These are phyloP conservation scores for Epichloe uncinata DNA, from an alignment of 2,329 filamentous ascomycete genomes.

Conservation along the genomic window DNA sequence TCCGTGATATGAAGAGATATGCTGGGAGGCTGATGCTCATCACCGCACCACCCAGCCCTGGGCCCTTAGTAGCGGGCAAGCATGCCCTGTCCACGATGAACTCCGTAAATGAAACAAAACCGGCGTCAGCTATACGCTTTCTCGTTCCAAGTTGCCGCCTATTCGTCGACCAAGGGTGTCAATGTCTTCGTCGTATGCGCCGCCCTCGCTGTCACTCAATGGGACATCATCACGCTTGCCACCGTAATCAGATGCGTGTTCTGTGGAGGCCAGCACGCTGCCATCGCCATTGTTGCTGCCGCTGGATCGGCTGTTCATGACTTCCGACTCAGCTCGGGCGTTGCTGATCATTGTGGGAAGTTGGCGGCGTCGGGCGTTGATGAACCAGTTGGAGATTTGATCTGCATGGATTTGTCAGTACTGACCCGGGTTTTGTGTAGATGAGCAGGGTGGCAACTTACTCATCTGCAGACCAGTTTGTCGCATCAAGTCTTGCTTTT, in stretches of 20 bases:
- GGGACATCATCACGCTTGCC: conserved; percentile 22
- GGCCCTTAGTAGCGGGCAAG: too few species aligned
- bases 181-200: conserved; percentile 31
- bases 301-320: conserved; percentile 23
- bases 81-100: background rate
- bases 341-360: conserved; percentile 47
- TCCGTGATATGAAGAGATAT: too few species aligned
- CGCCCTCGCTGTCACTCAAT: conserved; percentile 34
- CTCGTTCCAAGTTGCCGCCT: conserved; percentile 27
- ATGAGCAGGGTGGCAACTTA: conserved; percentile 28
- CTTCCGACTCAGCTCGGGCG: conserved; percentile 37
- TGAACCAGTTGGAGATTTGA: conserved; percentile 71
- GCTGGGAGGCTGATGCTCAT: too few species aligned
- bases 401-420: conserved; percentile 25
- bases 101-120: too few species aligned
- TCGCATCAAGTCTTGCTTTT: conserved; percentile 70
- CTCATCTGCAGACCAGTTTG: conserved; percentile 68
- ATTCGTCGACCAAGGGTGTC: conserved; percentile 19
- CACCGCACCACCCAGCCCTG: too few species aligned
- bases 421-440: background rate
- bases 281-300: conserved; percentile 14
- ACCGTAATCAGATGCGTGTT: conserved; percentile 13
- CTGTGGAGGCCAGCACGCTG: conserved; percentile 25
- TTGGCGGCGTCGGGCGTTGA: conserved; percentile 59
- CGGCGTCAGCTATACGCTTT: conserved; percentile 25